These are phyloP conservation scores for Tuctoria greenei DNA, from an alignment of 176 grass and related monocot species.

Conservation along the genomic window DNA sequence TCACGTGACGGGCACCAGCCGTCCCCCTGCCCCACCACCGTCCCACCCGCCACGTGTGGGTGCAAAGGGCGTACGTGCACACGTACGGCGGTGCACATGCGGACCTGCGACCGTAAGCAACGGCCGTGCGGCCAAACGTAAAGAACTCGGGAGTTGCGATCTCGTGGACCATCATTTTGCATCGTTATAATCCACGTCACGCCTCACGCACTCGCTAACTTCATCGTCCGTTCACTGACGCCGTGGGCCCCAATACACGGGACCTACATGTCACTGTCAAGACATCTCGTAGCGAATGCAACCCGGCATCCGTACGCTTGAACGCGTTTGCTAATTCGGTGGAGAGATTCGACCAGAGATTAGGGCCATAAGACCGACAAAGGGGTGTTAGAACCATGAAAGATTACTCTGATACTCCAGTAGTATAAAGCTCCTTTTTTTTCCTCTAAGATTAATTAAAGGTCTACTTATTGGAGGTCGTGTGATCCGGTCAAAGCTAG, in stretches of 20 bases:
- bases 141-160: slow-evolving; percentile 19
- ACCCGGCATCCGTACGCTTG: not conserved
- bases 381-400: slow-evolving; percentile 46
- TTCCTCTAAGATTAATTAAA: not conserved
- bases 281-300: no score
- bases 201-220: not conserved
- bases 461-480: not conserved
- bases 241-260: fast-evolving
- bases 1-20: slow-evolving; percentile 42
- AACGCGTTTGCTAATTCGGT: not conserved
- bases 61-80: slow-evolving; percentile 37
- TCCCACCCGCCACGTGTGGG: slow-evolving; percentile 49
- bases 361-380: slow-evolving; percentile 46
- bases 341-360: slow-evolving; percentile 46
- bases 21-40: slow-evolving; percentile 13
- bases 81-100: slow-evolving; percentile 59
- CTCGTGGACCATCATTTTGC: slow-evolving; percentile 31
- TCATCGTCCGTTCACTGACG: not conserved
- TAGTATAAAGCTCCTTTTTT: not conserved
- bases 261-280: not conserved
- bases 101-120: not conserved
- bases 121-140: not conserved
- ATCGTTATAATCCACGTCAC: not conserved
- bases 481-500: slow-evolving; percentile 12
- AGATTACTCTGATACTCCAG: slow-evolving; percentile 8